phyloP scores from a whole-genome alignment of 2,329 filamentous ascomycete genomes.

The Juglanconis sp. region DNA sequence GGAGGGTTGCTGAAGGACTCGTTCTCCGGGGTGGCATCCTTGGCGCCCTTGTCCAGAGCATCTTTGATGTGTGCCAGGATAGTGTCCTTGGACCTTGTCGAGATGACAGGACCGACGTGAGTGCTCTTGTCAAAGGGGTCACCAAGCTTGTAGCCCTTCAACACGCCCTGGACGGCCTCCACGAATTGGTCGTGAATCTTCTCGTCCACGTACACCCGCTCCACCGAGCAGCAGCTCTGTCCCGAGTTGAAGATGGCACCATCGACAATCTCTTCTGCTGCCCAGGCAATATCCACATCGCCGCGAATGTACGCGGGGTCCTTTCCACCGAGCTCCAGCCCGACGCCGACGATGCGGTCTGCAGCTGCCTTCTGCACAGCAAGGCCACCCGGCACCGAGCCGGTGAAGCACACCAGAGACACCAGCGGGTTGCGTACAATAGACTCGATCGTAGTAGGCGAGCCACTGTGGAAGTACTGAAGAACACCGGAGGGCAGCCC shows the following conservation, averaged over 20 bases:
- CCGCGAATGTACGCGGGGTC: constrained; percentile 85
- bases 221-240: constrained; percentile 94
- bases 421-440: constrained; percentile 76
- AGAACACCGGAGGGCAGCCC: constrained; percentile 81
- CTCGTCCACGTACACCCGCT: constrained; percentile 87
- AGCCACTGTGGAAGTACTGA: constrained; percentile 89
- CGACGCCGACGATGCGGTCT: constrained; percentile 79
- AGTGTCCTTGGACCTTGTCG: constrained; percentile 69
- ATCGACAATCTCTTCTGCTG: constrained; percentile 90
- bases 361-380: constrained; percentile 82
- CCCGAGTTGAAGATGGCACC: constrained; percentile 97
- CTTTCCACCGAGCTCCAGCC: constrained; percentile 90
- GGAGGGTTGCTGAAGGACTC: constrained; percentile 70
- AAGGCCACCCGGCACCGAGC: constrained; percentile 83
- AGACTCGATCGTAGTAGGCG: constrained; percentile 70
- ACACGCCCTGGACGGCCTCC: constrained; percentile 72
- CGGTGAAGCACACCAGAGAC: constrained; percentile 85
- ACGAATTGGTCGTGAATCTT: constrained; percentile 82
- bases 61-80: constrained; percentile 80
- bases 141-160: constrained; percentile 81
- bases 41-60: constrained; percentile 78
- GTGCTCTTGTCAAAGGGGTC: constrained; percentile 78
- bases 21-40: constrained; percentile 80
- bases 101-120: constrained; percentile 85
- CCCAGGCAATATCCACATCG: constrained; percentile 88